A percentile compares a stretch with the other conserved stretches of the same genome.
Conservation (phyloP, 305 asterid species). For the Petunia hybrid region DNA sequence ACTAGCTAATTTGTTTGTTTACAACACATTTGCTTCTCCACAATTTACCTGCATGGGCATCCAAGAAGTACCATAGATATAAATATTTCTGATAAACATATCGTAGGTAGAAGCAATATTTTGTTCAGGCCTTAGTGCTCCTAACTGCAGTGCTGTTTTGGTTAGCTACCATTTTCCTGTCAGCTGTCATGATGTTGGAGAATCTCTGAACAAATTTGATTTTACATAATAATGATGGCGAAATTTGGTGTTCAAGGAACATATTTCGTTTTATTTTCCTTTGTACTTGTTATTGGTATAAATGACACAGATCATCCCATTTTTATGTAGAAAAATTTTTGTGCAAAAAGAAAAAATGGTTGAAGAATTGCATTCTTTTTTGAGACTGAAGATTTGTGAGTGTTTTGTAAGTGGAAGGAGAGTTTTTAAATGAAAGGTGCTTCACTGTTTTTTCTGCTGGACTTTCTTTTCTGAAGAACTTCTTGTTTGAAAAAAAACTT, state of each 20-base stretch:
- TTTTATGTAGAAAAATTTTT: neutral
- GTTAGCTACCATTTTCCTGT: neutral
- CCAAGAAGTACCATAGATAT: neutral
- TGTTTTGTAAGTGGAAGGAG: conserved; percentile 21
- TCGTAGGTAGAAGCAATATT: neutral
- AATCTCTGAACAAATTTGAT: neutral
- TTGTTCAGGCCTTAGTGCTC: neutral
- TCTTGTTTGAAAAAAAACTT: neutral
- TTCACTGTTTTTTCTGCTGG: conserved; percentile 1
- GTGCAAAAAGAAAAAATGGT: conserved; percentile 16
- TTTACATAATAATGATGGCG: neutral
- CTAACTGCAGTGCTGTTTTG: conserved; percentile 14
- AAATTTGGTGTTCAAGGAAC: neutral
- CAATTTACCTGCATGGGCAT: neutral
- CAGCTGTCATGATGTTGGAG: neutral
- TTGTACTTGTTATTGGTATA: neutral
- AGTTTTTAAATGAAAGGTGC: neutral
- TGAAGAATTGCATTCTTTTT: neutral
- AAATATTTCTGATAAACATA: neutral
- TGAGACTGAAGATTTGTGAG: neutral
- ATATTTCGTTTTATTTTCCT: neutral
- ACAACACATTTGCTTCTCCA: neutral
- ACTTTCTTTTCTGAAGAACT: neutral
- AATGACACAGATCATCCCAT: neutral
- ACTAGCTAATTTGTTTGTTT: neutral